A percentile compares a stretch with the other conserved stretches of the same genome.
Conservation (phyloP, 2,329 filamentous ascomycete genomes). For the Penicillium sp. region DNA sequence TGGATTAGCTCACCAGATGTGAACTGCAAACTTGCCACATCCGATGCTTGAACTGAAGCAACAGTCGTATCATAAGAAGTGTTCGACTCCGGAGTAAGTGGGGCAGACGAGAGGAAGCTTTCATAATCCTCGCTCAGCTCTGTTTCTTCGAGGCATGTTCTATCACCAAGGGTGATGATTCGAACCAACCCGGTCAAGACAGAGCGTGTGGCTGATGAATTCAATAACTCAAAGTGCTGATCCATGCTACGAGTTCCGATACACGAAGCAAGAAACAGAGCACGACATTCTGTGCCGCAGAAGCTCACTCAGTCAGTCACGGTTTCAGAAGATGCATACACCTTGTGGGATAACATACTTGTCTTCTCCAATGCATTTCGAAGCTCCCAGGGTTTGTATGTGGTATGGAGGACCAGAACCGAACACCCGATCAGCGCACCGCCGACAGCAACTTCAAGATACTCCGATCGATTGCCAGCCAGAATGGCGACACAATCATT, state of each 20-base stretch:
- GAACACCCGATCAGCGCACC: conserved; percentile 36
- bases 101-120: neutral
- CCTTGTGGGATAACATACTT: conserved; percentile 18
- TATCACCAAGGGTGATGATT: neutral
- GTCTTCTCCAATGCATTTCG: conserved; percentile 19
- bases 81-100: neutral
- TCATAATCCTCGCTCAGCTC: neutral
- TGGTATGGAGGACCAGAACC: conserved; percentile 36
- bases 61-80: neutral
- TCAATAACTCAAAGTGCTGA: neutral
- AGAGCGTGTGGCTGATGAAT: neutral
- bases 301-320: neutral
- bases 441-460: conserved; percentile 61
- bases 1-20: conserved; percentile 43
- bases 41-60: conserved; percentile 24
- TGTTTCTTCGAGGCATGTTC: neutral
- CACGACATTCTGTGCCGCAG: neutral
- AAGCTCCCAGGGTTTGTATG: conserved; percentile 30
- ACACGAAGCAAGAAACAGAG: neutral
- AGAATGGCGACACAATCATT: conserved; percentile 72
- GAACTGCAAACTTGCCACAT: conserved; percentile 71
- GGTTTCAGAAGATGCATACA: conserved; percentile 4
- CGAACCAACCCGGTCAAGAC: neutral
- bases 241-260: neutral
- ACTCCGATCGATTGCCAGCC: conserved; percentile 58